Evolutionary conservation across 2,329 filamentous ascomycete genomes (phyloP), one percentile per base, ranked within the genome.

Genomic region (Stagonosporopsis cucurbitacearum): DNA sequence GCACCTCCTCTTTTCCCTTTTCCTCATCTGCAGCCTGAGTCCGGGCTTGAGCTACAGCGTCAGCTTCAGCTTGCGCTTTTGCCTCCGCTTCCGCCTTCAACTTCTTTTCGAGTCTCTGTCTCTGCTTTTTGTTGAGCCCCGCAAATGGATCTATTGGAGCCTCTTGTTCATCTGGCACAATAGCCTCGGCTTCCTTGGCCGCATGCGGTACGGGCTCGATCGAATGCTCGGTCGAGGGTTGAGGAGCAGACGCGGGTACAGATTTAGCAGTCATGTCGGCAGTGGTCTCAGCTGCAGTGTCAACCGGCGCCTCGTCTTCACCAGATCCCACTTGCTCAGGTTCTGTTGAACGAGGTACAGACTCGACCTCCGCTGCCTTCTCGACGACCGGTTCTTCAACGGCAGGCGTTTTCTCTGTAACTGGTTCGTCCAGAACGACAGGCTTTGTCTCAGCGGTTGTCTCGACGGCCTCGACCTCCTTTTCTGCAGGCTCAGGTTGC

Each of bases 81-180:
- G 25, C 25, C 25, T 26, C 30, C 13, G 30, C 30, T 17, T 63
- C 61, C 2, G 58, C 62, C 52, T 76, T 70, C 64, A 78, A 75
- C 51, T 76, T 78, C 61, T 60, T 58, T 43, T 67, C 59, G 5
- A 69, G 58, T 55, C 64, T 71, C 59, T 68, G 68, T 37, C 56
- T 66, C 40, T 70, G 60, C 36, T 60, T 56, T 42, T 70, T 72
- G 44, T 53, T 69, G 30, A 72, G 63, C n/a, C 66, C 67, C 20
- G 63, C 62, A 42, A 67, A 67, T 6, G 70, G 70, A 48, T 72
- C 68, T 3, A 63, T 53, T 20, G 68, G 68, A 53, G 58, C 7
- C 17, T 43, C 37, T n/a, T 22, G 4, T 9, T 43, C 37, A 1
- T 6, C 4, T 3, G 26, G 17, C 6, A 20, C 2, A 6, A 20